Evolutionary conservation across 2,329 filamentous ascomycete genomes (phyloP).

Genomic region (Fusarium concolor): DNA sequence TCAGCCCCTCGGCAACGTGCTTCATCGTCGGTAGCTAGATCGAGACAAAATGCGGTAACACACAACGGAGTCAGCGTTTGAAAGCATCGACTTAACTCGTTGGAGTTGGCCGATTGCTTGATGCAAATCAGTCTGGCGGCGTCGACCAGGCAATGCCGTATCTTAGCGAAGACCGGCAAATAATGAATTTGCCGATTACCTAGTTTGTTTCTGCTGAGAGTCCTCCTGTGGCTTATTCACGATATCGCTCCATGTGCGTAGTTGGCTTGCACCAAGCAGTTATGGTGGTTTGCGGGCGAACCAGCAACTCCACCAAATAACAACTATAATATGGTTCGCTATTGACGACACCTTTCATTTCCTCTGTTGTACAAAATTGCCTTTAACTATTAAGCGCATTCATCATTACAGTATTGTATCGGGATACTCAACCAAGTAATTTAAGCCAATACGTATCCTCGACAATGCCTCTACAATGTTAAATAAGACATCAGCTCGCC

Average conservation of each 20-base stretch:
- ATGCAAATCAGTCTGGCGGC: constrained; percentile 22
- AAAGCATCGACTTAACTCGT: not conserved
- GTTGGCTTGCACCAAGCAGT: constrained; percentile 9
- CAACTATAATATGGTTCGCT: constrained; percentile 5
- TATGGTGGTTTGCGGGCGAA: constrained; percentile 24
- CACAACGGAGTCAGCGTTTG: constrained; percentile 1
- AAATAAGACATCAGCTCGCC: constrained; percentile 30
- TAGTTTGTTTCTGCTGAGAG: constrained; percentile 3
- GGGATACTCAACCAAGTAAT: not conserved
- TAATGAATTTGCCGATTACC: not conserved
- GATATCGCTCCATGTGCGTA: not conserved
- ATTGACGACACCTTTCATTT: constrained; percentile 9
- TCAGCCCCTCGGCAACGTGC: constrained; percentile 17
- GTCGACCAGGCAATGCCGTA: constrained; percentile 13
- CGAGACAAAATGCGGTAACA: constrained; percentile 14
- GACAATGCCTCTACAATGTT: constrained; percentile 5
- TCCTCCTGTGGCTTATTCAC: not conserved
- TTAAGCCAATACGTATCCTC: constrained; percentile 1
- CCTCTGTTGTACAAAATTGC: constrained; percentile 16
- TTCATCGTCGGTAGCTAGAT: constrained; percentile 24
- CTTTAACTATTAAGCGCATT: not conserved
- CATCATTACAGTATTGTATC: not conserved
- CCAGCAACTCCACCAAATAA: constrained; percentile 6
- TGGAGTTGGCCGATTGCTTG: not conserved
- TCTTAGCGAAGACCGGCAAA: constrained; percentile 4